These are phyloP conservation scores for Stylosanthes scabra DNA, from an alignment of 331 rosid genomes.

Conservation along the genomic window DNA sequence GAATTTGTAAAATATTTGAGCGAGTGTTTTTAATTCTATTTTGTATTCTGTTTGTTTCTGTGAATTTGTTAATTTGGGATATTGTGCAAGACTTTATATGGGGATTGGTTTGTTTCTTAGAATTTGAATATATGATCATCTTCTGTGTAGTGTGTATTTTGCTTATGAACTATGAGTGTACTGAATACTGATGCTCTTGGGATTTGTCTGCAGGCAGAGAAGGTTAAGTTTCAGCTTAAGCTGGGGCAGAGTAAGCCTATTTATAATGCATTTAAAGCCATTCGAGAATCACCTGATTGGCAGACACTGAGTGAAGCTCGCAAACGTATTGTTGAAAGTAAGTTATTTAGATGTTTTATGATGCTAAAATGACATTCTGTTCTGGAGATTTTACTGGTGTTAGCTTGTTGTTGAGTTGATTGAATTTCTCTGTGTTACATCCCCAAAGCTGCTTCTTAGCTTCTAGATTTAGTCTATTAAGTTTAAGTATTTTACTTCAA, in stretches of 20 bases:
- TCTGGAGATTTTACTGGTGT: constrained; percentile 17
- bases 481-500: constrained; percentile 14
- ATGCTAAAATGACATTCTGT: constrained; percentile 12
- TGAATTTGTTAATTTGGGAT: constrained; percentile 12
- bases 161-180: neutral
- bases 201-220: constrained; percentile 77
- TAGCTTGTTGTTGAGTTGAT: constrained; percentile 30
- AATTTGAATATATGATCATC: neutral
- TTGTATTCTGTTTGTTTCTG: neutral
- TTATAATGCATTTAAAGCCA: constrained; percentile 86
- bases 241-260: constrained; percentile 92
- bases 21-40: neutral
- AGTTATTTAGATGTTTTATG: constrained; percentile 43
- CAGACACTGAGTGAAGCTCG: constrained; percentile 75
- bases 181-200: neutral
- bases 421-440: constrained; percentile 11
- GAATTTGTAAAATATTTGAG: neutral
- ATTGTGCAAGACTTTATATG: neutral
- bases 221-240: constrained; percentile 81
- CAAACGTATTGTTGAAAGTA: constrained; percentile 89
- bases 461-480: constrained; percentile 20
- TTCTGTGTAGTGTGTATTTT: constrained; percentile 2
- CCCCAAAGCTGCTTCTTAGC: constrained; percentile 3
- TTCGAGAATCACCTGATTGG: constrained; percentile 85
- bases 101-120: constrained; percentile 11